Conservation (phyloP, 768 basidiomycete species). For the Lentinula sp. region DNA sequence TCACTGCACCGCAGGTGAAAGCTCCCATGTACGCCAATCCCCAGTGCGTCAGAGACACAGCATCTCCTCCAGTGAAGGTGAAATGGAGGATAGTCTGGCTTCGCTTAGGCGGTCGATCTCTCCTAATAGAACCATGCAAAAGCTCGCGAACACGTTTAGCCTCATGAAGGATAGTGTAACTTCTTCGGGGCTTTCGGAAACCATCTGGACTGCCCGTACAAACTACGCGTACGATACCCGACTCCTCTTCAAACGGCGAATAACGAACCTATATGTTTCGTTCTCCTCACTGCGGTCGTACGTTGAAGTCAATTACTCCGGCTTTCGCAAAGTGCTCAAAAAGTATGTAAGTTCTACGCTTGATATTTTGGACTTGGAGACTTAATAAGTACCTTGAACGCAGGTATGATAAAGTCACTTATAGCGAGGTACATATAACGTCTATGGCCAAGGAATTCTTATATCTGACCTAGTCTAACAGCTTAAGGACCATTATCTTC, state of each 20-base stretch:
- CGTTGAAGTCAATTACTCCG: slow-evolving; percentile 87
- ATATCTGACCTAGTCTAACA: slow-evolving; percentile 18
- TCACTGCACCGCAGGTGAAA: background rate
- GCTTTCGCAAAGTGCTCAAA: slow-evolving; percentile 92
- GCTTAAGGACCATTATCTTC: slow-evolving; percentile 77
- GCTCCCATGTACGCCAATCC: slow-evolving; percentile 13
- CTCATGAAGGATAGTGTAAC: slow-evolving; percentile 41
- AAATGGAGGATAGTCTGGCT: slow-evolving; percentile 32
- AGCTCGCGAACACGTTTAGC: slow-evolving; percentile 42
- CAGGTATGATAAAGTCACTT: slow-evolving; percentile 93
- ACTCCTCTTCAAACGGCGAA: slow-evolving; percentile 82
- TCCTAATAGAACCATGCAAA: slow-evolving; percentile 20
- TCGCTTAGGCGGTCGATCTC: slow-evolving; percentile 17
- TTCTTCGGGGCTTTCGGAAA: slow-evolving; percentile 30
- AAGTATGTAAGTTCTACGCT: slow-evolving; percentile 50
- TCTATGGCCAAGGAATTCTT: background rate
- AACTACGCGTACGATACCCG: slow-evolving; percentile 82
- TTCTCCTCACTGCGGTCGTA: slow-evolving; percentile 78
- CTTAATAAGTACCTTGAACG: slow-evolving; percentile 1
- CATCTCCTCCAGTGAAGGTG: slow-evolving; percentile 45
- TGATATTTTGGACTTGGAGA: background rate
- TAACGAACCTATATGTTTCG: slow-evolving; percentile 76
- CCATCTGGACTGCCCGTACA: slow-evolving; percentile 75
- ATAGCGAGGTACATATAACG: slow-evolving; percentile 42
- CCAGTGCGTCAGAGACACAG: slow-evolving; percentile 23